Percentiles rank a stretch among this genome's conserved stretches.
phyloP scores from a whole-genome alignment of 164 flowering plant genomes.

The Sextonia rubra region DNA sequence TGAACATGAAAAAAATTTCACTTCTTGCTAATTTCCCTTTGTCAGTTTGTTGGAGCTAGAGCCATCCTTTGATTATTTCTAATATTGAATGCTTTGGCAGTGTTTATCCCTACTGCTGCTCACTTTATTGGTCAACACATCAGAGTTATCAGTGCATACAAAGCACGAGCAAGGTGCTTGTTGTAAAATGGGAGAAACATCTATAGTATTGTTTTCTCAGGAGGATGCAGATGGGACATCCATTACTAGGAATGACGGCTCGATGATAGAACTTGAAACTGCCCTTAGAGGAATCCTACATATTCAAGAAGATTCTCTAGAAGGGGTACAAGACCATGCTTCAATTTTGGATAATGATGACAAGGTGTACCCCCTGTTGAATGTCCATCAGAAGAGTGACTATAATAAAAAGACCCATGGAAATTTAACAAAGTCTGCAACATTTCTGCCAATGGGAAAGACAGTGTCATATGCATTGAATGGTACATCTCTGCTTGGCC shows the following conservation, averaged over 20 bases:
- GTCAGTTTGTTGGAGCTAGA: background rate
- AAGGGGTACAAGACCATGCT: background rate
- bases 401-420: slow-evolving; percentile 12
- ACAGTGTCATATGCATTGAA: slow-evolving; percentile 2
- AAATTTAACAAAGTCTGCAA: slow-evolving; percentile 29
- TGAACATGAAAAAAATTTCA: background rate
- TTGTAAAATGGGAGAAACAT: background rate
- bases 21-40: background rate
- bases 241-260: background rate
- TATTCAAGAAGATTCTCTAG: slow-evolving; percentile 23
- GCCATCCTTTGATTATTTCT: background rate
- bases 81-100: slow-evolving; percentile 18
- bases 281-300: slow-evolving; percentile 17
- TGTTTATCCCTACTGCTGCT: slow-evolving; percentile 5
- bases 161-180: background rate
- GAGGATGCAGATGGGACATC: background rate
- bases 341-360: background rate
- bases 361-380: slow-evolving; percentile 6
- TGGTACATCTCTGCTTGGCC: slow-evolving; percentile 7
- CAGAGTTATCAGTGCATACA: slow-evolving; percentile 5
- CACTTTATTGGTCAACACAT: slow-evolving; percentile 18
- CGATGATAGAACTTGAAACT: slow-evolving; percentile 22
- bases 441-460: slow-evolving; percentile 28
- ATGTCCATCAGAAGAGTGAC: background rate
- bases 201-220: background rate